Evolutionary conservation across 106 monocot species (phyloP).

Genomic region (Phalaenopsis aphrodite): DNA sequence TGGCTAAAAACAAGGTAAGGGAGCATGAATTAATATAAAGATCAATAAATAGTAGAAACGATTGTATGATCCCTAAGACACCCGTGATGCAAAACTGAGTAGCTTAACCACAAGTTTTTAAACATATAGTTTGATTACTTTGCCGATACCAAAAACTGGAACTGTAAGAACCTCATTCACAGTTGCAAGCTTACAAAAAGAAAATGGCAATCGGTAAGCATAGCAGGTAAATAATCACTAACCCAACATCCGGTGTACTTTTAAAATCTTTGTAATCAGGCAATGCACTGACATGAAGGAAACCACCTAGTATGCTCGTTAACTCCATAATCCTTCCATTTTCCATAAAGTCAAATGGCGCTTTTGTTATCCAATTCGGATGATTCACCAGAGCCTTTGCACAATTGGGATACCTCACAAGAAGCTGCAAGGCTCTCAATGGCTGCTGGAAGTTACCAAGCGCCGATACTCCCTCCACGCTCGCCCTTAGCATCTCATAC

Average conservation of each 20-base stretch:
- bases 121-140: too few species aligned
- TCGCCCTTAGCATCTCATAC: slow-evolving; percentile 50
- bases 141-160: not conserved
- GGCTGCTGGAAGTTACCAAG: slow-evolving; percentile 97
- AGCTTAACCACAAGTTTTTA: too few species aligned
- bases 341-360: slow-evolving; percentile 27
- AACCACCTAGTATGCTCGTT: slow-evolving; percentile 68
- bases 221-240: slow-evolving; percentile 15
- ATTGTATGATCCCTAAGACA: too few species aligned
- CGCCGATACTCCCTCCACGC: slow-evolving; percentile 54
- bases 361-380: slow-evolving; percentile 67
- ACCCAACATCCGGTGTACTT: slow-evolving; percentile 88
- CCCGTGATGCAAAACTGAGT: too few species aligned
- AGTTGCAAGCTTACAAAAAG: not conserved
- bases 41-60: too few species aligned
- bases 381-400: slow-evolving; percentile 84
- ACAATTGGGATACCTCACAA: slow-evolving; percentile 61
- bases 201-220: not conserved
- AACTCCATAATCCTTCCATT: slow-evolving; percentile 73
- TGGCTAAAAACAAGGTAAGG: too few species aligned
- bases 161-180: not conserved
- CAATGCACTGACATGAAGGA: slow-evolving; percentile 83
- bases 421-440: slow-evolving; percentile 50
- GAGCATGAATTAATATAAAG: too few species aligned
- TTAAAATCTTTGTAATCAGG: slow-evolving; percentile 65